Base-by-base conservation (phyloP, 2,329 filamentous ascomycete genomes). In the Sporothrix pallida region DNA sequence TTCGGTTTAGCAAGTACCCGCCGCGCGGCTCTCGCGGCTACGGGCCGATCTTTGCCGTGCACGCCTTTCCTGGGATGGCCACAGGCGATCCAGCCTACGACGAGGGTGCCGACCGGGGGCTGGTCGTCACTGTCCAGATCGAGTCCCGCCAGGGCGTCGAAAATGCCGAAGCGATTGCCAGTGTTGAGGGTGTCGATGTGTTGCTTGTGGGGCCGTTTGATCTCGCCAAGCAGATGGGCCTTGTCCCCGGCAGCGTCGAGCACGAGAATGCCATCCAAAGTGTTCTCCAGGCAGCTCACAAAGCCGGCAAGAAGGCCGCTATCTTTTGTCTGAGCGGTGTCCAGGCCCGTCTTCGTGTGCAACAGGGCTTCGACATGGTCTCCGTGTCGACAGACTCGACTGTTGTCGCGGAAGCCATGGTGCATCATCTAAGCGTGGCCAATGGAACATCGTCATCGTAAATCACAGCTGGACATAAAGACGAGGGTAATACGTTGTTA, bases 121-220 rank as follows among this genome's bases (percentile, higher is more conserved):
- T 83, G 13, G 52, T 80, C 9, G 80, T 81, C 1, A 78, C 80
- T 52, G 80, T 84, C 23, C 83, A 84, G 77, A 84, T 84, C 68
- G 83, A 84, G 79, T 83, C 83, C 0, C 77, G 76, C 10, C 75
- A 79, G 8, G 83, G 81, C 2, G 78, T 84, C 6, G 82, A 82
- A 52, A 83, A 82, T 72, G 83, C 84, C 5, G 83, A 84, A 77
- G 80, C 81, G 70, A 85, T 85, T 73, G 82, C 82, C 0, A 78
- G 77, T 2, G 82, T 83, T 2, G 79, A 80, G 17, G 83, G 83
- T 6, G 75, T 84, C 10, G 83, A 84, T 76, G 78, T 81, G 12
- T 76, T 83, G 42, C 80, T 84, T 44, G 82, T 84, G 70, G 82
- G 78, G 7, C 78, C 78, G 70, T 77, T 78, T 72, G 78, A 78